Base-by-base conservation (phyloP, 2,329 filamentous ascomycete genomes). In the Graphium sp. region DNA sequence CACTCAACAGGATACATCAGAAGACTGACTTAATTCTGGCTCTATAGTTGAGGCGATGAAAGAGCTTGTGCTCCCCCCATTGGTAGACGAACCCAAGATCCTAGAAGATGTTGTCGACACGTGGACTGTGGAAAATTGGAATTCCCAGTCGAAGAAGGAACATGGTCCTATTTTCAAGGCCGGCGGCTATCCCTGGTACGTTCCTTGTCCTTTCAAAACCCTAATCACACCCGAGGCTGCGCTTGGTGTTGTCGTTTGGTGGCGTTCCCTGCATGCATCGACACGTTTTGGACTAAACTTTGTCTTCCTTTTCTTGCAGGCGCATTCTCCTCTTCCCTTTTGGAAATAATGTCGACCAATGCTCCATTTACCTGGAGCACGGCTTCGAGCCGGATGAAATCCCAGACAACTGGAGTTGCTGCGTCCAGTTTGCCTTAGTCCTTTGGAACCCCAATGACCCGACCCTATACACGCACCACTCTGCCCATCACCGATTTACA, bases 331-430 rank as follows among this genome's bases (percentile, higher is more conserved):
- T 98, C 48, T 98, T 98, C 46, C 87, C 89, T 0, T 84, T 75
- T 37, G 89, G 89, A 29, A 98, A 98, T 50, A 87, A 92, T 39
- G 80, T 85, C 32, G 87, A 95, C 39, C 79, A 82, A 45, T 83
- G 79, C 26, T 95, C 89, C 5, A 82, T 98, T 49, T 98, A 95
- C 51, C 70, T 98, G 14, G 89, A 98, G 50, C 89, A 95, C 50
- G 89, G 83, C 24, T 93, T 81, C 53, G 78, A 82, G 15, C 62
- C 78, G 13, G 58, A 55, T 37, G 69, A 72, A 35, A 66, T 87
- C 8, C 83, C 87, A 9, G 81, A 93, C 24, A 80, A 92, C 47
- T 98, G 87, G 83, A 89, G 85, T 51, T 87, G 83, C 42, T 98
- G 89, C 47, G 83, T 92, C 24, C 89, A 95, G 48, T 98, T 98